Conservation (phyloP, 805 yeast species). For the Saturnispora bothae region DNA sequence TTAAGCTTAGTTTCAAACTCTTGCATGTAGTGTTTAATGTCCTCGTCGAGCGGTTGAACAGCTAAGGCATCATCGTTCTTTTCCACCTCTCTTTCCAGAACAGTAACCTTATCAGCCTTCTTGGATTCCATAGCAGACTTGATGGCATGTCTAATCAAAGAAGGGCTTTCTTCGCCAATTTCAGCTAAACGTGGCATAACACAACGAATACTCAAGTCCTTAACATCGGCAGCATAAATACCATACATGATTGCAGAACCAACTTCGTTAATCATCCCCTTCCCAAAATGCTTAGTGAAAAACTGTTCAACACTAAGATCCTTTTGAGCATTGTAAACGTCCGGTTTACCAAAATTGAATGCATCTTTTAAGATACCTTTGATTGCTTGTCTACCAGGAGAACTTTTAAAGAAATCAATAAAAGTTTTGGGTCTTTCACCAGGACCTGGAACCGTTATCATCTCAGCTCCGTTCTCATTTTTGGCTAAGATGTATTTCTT, state of each 20-base stretch:
- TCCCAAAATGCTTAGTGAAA: conserved; percentile 60
- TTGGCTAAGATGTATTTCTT: conserved; percentile 50
- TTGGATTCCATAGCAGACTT: conserved; percentile 17
- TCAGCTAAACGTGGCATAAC: conserved; percentile 46
- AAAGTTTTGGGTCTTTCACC: conserved; percentile 33
- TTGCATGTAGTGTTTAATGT: conserved; percentile 4
- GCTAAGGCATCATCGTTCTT: conserved; percentile 7
- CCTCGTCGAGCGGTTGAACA: conserved; percentile 20
- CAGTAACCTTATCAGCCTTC: neutral
- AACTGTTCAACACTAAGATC: conserved; percentile 39
- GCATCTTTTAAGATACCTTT: conserved; percentile 6
- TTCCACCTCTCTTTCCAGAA: conserved; percentile 10
- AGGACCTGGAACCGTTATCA: conserved; percentile 35
- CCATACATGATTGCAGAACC: conserved; percentile 83
- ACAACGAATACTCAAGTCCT: conserved; percentile 52
- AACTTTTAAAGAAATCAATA: conserved; percentile 21
- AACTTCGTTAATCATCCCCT: conserved; percentile 40
- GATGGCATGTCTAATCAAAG: conserved; percentile 35
- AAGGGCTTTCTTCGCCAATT: conserved; percentile 51
- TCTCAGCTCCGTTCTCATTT: conserved; percentile 19
- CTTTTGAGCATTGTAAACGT: conserved; percentile 2
- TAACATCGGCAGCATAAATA: conserved; percentile 78
- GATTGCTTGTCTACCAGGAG: conserved; percentile 13
- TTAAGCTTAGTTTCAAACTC: conserved; percentile 21
- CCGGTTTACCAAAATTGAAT: neutral